Evolutionary conservation across 345 rosid genomes (phyloP), one percentile per base, ranked within the genome.

Genomic region (Erucastrum elatum): DNA sequence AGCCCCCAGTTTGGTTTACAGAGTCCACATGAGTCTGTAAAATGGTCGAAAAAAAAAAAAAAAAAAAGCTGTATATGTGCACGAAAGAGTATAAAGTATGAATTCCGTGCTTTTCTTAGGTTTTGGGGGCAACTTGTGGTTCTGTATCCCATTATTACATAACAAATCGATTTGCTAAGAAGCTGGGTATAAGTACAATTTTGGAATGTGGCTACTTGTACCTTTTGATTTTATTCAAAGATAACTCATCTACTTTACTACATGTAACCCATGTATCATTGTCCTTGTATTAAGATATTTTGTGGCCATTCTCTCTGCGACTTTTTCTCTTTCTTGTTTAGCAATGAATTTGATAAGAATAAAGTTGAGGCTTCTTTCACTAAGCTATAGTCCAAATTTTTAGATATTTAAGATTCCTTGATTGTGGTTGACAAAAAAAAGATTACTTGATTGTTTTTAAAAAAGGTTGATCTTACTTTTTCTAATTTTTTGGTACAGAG

Each of bases 101-200:
- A 78, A 65, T 16, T 63, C 44, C 69, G 70, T 49, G 55, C 64
- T 35, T 37, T 46, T 69, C 74, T 44, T 44, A 46, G 12, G 71
- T 64, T 30, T 31, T 31, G 15, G 21, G 41, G n/a, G 44, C 63
- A 66, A 72, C 72, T 78, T 71, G 73, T 46, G 58, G 21, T 58
- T 72, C 68, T 72, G 77, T 41, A 15, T 72, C 68, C 76, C 81
- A 66, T 78, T 12, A 72, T 66, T 30, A 71, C 12, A 64, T 71
- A 65, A 33, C 81, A 77, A 65, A 64, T 56, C 17, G 33, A 49
- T 77, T 77, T 77, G 64, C 49, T 56, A 55, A 64, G 81, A 77
- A 71, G 66, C 64, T 77, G 37, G 76, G 76, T 53, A 70, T 62
- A 35, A 29, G 75, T 71, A 64, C 46, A 55, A 21, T 64, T 77